Percentiles rank a stretch among this genome's conserved stretches.
Evolutionary conservation across 306 rosid species (phyloP).

Genomic region (Pyrus communis): DNA sequence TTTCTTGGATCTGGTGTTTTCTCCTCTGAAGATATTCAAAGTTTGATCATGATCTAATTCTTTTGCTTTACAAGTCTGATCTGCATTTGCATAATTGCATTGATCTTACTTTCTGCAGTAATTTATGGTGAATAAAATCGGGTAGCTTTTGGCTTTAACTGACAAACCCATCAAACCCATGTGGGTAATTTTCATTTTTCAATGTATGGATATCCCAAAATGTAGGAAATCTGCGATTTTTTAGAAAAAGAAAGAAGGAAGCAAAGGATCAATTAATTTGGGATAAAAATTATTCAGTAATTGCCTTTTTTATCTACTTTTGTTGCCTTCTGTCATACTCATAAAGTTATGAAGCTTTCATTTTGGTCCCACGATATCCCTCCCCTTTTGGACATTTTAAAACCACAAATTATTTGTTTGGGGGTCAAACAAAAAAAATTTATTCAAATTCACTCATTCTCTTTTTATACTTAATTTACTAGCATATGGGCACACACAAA

Average conservation of each 20-base stretch:
- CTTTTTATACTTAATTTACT: too few species aligned
- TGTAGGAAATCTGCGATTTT: background rate
- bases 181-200: background rate
- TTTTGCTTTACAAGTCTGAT: background rate
- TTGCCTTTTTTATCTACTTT: background rate
- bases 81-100: background rate
- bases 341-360: background rate
- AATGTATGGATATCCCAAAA: background rate
- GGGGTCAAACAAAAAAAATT: too few species aligned
- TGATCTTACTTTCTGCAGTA: background rate
- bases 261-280: background rate
- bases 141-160: background rate
- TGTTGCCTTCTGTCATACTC: background rate
- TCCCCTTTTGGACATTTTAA: background rate
- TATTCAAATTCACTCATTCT: too few species aligned
- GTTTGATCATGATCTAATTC: background rate
- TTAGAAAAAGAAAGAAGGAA: background rate
- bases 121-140: background rate
- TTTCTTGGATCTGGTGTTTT: conserved; percentile 7
- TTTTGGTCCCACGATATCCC: background rate
- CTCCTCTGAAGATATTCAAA: conserved; percentile 12
- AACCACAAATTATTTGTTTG: background rate
- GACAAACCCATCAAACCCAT: background rate
- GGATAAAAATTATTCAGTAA: background rate
- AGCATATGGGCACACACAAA: too few species aligned